Base-by-base conservation (phyloP, 352 stramenopile species). In the Globisporangium takayamanum region DNA sequence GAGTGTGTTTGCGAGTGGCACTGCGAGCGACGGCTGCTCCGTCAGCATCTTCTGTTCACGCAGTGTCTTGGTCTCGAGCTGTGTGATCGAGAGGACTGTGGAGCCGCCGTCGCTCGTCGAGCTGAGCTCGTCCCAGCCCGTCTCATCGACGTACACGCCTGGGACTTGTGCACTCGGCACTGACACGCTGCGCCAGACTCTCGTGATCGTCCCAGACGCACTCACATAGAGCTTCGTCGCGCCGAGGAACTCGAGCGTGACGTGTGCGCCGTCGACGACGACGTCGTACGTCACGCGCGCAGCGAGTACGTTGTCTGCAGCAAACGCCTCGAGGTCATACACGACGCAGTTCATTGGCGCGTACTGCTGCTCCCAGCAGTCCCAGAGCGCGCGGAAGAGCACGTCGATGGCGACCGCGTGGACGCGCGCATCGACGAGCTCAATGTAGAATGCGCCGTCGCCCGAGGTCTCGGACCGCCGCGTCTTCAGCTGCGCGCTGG, bases 291-390 rank as follows among this genome's bases (percentile, higher is more conserved):
- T 5, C 26, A 53, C 26, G 3, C 6, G 11, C 20, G 28, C 54
- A 33, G n/a, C 46, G 44, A 60, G 45, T 5, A 16, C 12, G 22
- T 26, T 33, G 7, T 12, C 1, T 2, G 39, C 25, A 4, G 42
- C 26, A 1, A 26, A 3, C 7, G n/a, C 6, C 18, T 42, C 12
- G 11, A 50, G n/a, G 20, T 60, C 46, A 30, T 30, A 49, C 45
- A 48, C 28, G 33, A 60, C 33, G 18, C 33, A 53, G 33, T 22
- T 37, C 4, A 5, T 37, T 5, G n/a, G 1, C 6, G 28, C 5
- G 53, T 58, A 58, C 41, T 59, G 42, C 28, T 59, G 30, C n/a
- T 60, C 30, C 55, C 55, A 60, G 30, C 45, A 48, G 1, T 54
- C 44, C 39, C 48, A 62, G n/a, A 50, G n/a, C 18, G 10, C 49